Evolutionary conservation across 2,329 filamentous ascomycete species (phyloP), one percentile per base, ranked within the genome.

Genomic region (Coniochaeta prunicola): DNA sequence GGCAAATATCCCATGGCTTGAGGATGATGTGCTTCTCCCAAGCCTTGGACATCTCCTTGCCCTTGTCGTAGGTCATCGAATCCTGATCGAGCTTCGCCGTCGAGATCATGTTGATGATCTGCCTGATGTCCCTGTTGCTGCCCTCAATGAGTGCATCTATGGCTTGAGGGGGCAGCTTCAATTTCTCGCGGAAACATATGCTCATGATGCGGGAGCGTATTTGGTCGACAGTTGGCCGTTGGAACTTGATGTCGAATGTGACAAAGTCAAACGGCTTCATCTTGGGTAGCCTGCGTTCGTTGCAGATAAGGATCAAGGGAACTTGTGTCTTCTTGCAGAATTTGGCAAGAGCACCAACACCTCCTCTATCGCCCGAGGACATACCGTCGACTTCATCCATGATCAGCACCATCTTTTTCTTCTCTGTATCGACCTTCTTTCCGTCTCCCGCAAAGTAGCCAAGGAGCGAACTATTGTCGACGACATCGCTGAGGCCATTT

Each of bases 371-470:
- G 69, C 94, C 94, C 36, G 91, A 92, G 61, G 93, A 97, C 94
- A 99, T 97, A 57, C 94, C 94, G 68, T 99, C 94, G 4, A 99
- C 94, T 74, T 99, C 94, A 66, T 99, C 94, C 94, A 99, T 97
- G 74, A 99, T 91, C 55, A 99, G 77, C 6, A 97, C 91, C 34
- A 97, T 86, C 66, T 97, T 97, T 78, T 96, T 96, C 78, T 94
- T 97, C 17, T 80, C 80, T 4, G 78, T 75, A 50, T 97, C 89
- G 3, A 96, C 86, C 59, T 87, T 83, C 73, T 94, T 90, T 26
- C 90, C 89, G 59, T 92, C 90, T 2, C 86, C 86, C 7, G 92
- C 86, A 71, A 97, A 99, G 74, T 89, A 99, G 1, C 94, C 94
- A 59, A 92, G 82, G 13, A 99, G 79, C 24, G 93, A 97, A 0